Conservation (phyloP, 2,329 filamentous ascomycete genomes). For the Daldinia sp. region DNA sequence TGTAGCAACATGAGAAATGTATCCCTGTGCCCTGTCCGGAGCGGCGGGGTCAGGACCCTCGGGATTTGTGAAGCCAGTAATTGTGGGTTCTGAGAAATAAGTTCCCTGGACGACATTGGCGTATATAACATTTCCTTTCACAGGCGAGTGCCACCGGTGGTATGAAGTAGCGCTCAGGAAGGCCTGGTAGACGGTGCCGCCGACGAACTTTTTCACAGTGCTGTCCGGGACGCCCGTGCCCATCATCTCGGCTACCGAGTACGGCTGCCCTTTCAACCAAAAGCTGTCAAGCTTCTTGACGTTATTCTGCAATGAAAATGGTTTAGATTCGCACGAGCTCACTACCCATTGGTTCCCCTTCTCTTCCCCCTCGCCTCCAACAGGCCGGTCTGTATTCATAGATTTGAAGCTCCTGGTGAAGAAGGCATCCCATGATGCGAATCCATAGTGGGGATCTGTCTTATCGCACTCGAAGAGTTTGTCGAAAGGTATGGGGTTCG, state of each 20-base stretch:
- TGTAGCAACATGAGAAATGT: constrained; percentile 69
- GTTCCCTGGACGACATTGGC: background rate
- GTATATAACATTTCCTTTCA: background rate
- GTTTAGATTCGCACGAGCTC: constrained; percentile 57
- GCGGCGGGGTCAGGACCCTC: background rate
- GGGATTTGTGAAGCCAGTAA: background rate
- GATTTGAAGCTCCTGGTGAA: constrained; percentile 64
- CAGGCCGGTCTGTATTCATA: constrained; percentile 56
- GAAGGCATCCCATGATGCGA: constrained; percentile 67
- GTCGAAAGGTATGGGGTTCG: constrained; percentile 48
- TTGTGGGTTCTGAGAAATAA: background rate
- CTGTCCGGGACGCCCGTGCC: background rate
- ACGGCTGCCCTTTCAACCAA: constrained; percentile 1
- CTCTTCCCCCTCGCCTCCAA: constrained; percentile 51
- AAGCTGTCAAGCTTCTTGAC: background rate
- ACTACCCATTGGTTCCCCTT: constrained; percentile 61
- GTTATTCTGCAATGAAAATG: constrained; percentile 55
- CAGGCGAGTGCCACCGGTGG: background rate
- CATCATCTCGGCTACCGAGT: background rate
- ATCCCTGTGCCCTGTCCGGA: constrained; percentile 46
- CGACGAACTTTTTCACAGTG: background rate
- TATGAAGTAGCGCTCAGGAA: background rate
- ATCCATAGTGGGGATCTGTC: constrained; percentile 57
- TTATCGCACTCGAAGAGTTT: constrained; percentile 58
- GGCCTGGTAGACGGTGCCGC: background rate